Base-by-base conservation (phyloP, 345 rosid species). In the Ceriops tagal region DNA sequence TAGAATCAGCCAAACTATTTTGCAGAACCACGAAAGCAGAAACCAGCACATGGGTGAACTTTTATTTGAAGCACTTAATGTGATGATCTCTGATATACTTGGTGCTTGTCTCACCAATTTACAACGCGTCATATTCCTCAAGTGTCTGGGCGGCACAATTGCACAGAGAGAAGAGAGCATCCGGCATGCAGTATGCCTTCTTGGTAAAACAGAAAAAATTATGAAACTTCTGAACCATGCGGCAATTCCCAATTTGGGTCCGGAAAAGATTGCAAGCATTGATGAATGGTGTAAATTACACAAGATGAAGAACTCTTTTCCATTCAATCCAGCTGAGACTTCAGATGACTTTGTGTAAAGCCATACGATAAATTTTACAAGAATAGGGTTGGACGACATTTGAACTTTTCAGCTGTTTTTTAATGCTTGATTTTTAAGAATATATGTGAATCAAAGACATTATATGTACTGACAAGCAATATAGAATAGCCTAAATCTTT, bases 21-120 rank as follows among this genome's bases (percentile, higher is more conserved):
- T 91, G 67, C 82, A 75, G 11, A 69, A 65, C 10, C 68, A 76
- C 68, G 67, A 76, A 49, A 64, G 74, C 70, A 59, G 72, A 32
- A 76, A 72, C 49, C 72, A 66, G n/a, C 56, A 21, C 65, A 78
- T 46, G 32, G 70, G 66, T 10, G 79, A 82, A 32, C 80, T 61
- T 47, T 53, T 89, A 52, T 83, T 89, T 30, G 86, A 75, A 68
- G 77, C 55, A 37, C 62, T 88, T 19, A 67, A 72, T 28, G 73
- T 49, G 43, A 82, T 73, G 82, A 83, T 85, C 73, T 89, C 95
- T 3, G 95, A 91, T 77, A 84, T 89, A 35, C 53, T 89, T 10
- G 81, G 83, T 21, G 97, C 96, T 52, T 93, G 97, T 75, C 90
- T 93, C 66, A 84, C 91, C 43, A 91, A 91, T 78, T 70, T 88